Evolutionary conservation across 2,329 filamentous ascomycete species (phyloP).

Genomic region (Epichloe aotearoae): DNA sequence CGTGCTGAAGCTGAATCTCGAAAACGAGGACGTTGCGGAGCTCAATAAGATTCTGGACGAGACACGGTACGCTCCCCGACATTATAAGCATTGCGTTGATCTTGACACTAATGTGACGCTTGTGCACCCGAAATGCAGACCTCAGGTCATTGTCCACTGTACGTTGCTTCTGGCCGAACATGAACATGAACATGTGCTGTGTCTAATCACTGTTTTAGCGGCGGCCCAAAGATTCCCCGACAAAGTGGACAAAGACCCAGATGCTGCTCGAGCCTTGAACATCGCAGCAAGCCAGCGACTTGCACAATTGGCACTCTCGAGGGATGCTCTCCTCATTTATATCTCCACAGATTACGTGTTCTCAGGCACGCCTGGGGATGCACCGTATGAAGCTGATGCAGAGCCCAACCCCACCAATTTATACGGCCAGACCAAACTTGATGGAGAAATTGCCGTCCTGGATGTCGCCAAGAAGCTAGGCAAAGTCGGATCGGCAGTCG

Average conservation of each 20-base stretch:
- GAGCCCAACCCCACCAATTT: conserved; percentile 60
- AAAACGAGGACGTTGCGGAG: conserved; percentile 23
- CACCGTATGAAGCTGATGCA: conserved; percentile 60
- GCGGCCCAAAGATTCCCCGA: conserved; percentile 84
- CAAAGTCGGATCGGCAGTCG: conserved; percentile 44
- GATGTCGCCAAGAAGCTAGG: conserved; percentile 37
- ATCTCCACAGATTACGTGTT: conserved; percentile 80
- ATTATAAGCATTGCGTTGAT: background rate
- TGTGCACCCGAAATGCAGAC: conserved; percentile 31
- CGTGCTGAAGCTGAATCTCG: conserved; percentile 47
- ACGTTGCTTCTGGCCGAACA: conserved; percentile 8
- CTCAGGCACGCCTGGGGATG: conserved; percentile 59
- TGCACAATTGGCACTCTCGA: conserved; percentile 49
- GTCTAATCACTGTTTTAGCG: conserved; percentile 31
- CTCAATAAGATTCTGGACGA: conserved; percentile 38
- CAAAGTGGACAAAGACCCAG: conserved; percentile 67
- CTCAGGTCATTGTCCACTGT: conserved; percentile 73
- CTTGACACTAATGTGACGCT: background rate
- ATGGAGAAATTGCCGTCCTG: conserved; percentile 52
- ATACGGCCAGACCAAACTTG: conserved; percentile 51
- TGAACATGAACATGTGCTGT: background rate
- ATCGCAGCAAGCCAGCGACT: conserved; percentile 56
- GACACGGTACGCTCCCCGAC: conserved; percentile 33
- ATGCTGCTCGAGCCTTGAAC: conserved; percentile 61
- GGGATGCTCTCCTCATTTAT: conserved; percentile 55